These are phyloP conservation scores for Fusarium sp. DNA, from an alignment of 2,329 filamentous ascomycete genomes.

Conservation along the genomic window DNA sequence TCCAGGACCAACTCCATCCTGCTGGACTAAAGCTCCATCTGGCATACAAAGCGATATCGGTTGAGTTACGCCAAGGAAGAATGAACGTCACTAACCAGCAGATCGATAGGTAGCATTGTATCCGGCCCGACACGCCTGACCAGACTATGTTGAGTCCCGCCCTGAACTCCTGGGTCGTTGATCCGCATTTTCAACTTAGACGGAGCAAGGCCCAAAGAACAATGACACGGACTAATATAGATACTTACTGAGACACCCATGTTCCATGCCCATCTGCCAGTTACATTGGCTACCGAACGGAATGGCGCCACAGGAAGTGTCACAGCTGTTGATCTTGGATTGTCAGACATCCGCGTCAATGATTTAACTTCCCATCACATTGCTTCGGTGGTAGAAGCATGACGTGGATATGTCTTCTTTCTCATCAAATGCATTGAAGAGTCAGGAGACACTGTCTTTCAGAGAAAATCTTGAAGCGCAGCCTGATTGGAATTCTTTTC, in stretches of 20 bases:
- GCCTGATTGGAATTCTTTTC: background rate
- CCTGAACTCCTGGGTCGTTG: constrained; percentile 2
- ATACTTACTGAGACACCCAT: constrained; percentile 19
- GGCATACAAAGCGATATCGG: constrained; percentile 4
- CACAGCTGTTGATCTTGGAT: constrained; percentile 17
- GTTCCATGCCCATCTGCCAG: constrained; percentile 27
- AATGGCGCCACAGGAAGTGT: constrained; percentile 42
- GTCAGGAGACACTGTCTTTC: background rate
- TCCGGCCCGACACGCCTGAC: constrained; percentile 10
- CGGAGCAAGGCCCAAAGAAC: constrained; percentile 15
- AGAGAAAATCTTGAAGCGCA: background rate
- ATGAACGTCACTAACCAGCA: constrained; percentile 9
- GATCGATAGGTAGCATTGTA: constrained; percentile 4
- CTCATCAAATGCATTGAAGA: constrained; percentile 3
- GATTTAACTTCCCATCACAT: constrained; percentile 2
- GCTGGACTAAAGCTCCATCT: constrained; percentile 26
- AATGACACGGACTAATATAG: constrained; percentile 30
- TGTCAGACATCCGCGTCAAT: constrained; percentile 13
- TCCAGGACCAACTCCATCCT: constrained; percentile 30
- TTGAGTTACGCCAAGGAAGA: constrained; percentile 5
- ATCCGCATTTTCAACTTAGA: constrained; percentile 16
- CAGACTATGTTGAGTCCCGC: background rate
- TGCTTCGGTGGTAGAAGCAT: constrained; percentile 12
- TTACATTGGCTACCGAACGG: constrained; percentile 31
- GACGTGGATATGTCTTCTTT: background rate